Evolutionary conservation across 2,329 filamentous ascomycete species (phyloP).

Genomic region (Aspergillus calidoustus): DNA sequence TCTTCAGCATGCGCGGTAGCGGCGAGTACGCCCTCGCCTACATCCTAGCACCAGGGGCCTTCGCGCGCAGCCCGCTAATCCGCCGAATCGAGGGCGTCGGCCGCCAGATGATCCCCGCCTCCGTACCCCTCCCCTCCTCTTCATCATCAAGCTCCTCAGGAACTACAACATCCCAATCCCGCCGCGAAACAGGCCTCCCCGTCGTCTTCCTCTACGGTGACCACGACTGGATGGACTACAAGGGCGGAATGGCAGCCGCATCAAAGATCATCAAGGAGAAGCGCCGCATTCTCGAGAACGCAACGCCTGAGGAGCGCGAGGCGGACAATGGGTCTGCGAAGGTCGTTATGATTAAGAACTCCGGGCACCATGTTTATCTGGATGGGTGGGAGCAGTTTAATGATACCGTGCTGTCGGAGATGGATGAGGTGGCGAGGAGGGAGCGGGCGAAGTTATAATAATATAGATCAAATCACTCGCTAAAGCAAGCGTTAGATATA

Average conservation of each 20-base stretch:
- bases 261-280: constrained; percentile 76
- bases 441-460: constrained; percentile 28
- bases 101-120: constrained; percentile 61
- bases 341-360: constrained; percentile 75
- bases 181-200: constrained; percentile 70
- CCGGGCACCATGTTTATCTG: constrained; percentile 74
- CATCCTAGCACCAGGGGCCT: constrained; percentile 90
- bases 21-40: constrained; percentile 94
- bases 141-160: constrained; percentile 38
- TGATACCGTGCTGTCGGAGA: constrained; percentile 65
- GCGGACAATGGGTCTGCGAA: constrained; percentile 80
- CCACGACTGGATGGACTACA: constrained; percentile 98
- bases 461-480: neutral
- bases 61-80: constrained; percentile 85
- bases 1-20: constrained; percentile 89
- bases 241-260: constrained; percentile 78
- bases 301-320: constrained; percentile 67
- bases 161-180: constrained; percentile 1
- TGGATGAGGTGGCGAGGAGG: constrained; percentile 60
- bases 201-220: constrained; percentile 96
- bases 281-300: constrained; percentile 62
- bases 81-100: constrained; percentile 85
- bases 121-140: constrained; percentile 14
- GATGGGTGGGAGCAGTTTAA: constrained; percentile 75
- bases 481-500: neutral